Percentiles rank a stretch among this genome's conserved stretches.
These are phyloP conservation scores for Crithidia acanthocephali DNA, from an alignment of 208 protist genomes.

Conservation along the genomic window DNA sequence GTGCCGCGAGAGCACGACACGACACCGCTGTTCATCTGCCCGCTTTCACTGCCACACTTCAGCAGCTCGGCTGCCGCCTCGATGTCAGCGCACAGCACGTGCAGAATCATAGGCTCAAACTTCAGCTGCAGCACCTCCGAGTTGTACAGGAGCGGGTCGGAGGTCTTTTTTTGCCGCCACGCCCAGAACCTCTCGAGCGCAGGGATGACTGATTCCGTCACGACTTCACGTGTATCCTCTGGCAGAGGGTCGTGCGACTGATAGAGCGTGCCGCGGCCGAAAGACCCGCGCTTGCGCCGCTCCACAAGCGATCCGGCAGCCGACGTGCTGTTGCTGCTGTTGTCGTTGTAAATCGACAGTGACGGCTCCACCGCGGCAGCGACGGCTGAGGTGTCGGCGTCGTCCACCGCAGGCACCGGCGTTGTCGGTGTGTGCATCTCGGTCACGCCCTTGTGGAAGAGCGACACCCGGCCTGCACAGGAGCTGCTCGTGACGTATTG, in stretches of 20 bases:
- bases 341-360: no score
- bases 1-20: constrained; percentile 68
- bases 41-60: constrained; percentile 77
- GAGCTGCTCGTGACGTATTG: constrained; percentile 86
- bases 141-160: constrained; percentile 20
- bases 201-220: constrained; percentile 32
- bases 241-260: constrained; percentile 72
- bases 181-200: constrained; percentile 44
- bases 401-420: not conserved
- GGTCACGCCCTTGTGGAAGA: constrained; percentile 75
- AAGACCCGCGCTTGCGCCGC: constrained; percentile 68
- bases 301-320: not conserved
- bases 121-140: constrained; percentile 83
- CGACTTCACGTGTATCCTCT: constrained; percentile 29
- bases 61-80: constrained; percentile 59
- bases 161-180: constrained; percentile 43
- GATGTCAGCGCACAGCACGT: constrained; percentile 67
- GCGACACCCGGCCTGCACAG: constrained; percentile 68
- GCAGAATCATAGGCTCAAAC: constrained; percentile 89
- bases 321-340: not conserved
- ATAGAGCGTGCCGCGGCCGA: constrained; percentile 66
- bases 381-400: not conserved
- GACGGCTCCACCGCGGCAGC: not conserved
- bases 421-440: not conserved
- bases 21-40: constrained; percentile 78